Conservation (phyloP, 2,329 filamentous ascomycete species). For the Venturiaceae sp. region DNA sequence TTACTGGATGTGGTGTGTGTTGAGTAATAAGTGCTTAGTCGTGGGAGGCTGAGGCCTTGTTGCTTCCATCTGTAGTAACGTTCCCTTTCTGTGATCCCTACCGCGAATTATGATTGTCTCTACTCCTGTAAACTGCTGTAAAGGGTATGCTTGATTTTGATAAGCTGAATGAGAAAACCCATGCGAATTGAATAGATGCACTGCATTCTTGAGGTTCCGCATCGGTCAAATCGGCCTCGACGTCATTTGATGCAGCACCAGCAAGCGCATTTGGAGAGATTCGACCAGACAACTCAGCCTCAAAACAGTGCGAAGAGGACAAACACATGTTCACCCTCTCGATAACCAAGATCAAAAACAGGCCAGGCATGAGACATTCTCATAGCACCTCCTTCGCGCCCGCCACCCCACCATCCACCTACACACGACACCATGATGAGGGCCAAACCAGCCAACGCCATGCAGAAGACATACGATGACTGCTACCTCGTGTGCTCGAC, state of each 20-base stretch:
- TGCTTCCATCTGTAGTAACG: neutral
- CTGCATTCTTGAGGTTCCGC: neutral
- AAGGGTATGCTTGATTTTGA: no score
- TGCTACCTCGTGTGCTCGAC: conserved; percentile 92
- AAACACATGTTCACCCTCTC: neutral
- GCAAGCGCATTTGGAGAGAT: neutral
- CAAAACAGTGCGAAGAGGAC: neutral
- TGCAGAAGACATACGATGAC: conserved; percentile 98
- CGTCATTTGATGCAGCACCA: neutral
- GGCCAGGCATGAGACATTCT: neutral
- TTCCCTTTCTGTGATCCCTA: no score
- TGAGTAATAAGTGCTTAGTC: neutral
- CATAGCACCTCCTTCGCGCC: neutral
- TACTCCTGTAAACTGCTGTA: no score
- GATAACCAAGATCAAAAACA: neutral
- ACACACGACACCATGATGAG: conserved; percentile 4
- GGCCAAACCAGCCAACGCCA: conserved; percentile 40
- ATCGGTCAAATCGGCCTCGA: no score
- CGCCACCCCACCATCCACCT: neutral
- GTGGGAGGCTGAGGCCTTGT: neutral
- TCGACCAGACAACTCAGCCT: neutral
- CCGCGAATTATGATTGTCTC: no score
- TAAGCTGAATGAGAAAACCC: no score
- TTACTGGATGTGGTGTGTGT: neutral
- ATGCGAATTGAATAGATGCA: no score